Base-by-base conservation (phyloP, 2,329 filamentous ascomycete genomes). In the Pestalotiopsis sp. region DNA sequence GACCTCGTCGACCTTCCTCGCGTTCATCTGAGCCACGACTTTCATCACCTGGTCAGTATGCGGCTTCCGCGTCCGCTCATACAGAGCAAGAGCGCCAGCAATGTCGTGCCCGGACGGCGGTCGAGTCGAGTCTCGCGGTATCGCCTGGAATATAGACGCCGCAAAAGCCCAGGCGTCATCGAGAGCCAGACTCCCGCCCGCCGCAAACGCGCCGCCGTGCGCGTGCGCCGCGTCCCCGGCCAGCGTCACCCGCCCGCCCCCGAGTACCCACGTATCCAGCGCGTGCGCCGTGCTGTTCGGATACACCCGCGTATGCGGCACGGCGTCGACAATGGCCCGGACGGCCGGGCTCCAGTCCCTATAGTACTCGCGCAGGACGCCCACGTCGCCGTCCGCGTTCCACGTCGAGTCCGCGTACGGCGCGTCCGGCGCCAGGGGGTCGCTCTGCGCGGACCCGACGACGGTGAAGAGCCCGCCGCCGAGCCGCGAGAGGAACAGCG, bases 111-210 rank as follows among this genome's bases (percentile, higher is more conserved):
- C 20, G 3, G 31, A 14, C 6, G 64, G 38, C n/a, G 17, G 3
- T 6, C 23, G 36, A 14, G 25, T 7, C 5, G 31, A 1, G 12
- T 45, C 13, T 5, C 23, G 41, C 14, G 64, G 38, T 11, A 81
- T 80, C 0, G 81, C 72, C 36, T 85, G 75, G 36, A 72, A 71
- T 12, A 86, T 72, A 0, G 83, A 76, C 17, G 80, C 73, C 0
- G 78, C 77, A 39, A 85, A 77, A 0, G 83, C 83, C 72, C 81
- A 82, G 0, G 80, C 81, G 14, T 83, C 81, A 27, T 82, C 80
- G 3, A 82, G 77, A 0, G 80, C 81, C 0, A 82, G 73, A 14
- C 80, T 80, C 0, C 81, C 81, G 0, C 81, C 80, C 1, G 81
- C 80, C 0, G 81, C 80, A 36, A 81, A 82, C 0, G 81, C 80